Evolutionary conservation across 1,139 yeast species (phyloP).

Genomic region (Sugiyamaella sp.): DNA sequence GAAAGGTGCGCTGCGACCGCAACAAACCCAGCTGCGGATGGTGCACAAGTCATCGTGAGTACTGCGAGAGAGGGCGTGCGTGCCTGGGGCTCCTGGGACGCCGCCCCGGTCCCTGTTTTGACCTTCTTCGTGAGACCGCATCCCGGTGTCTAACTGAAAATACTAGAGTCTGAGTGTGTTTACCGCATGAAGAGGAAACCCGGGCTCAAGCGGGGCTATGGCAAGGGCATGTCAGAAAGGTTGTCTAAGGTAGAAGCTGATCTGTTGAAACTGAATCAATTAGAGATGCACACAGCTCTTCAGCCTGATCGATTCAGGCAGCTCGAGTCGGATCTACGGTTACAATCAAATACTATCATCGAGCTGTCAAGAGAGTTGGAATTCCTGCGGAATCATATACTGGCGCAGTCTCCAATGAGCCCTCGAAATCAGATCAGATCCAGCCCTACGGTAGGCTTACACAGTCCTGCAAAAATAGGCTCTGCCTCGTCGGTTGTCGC

Average conservation of each 20-base stretch:
- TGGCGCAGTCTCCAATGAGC: conserved; percentile 6
- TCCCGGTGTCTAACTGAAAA: not conserved
- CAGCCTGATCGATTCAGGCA: not conserved
- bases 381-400: conserved; percentile 11
- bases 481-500: not conserved
- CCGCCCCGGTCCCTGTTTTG: not conserved
- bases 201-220: conserved; percentile 32
- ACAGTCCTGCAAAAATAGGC: not conserved
- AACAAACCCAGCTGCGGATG: conserved; percentile 28
- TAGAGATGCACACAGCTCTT: not conserved
- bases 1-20: conserved; percentile 32
- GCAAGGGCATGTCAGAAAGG: conserved; percentile 29
- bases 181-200: conserved; percentile 31
- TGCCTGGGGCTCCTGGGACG: not conserved
- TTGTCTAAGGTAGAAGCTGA: conserved; percentile 25
- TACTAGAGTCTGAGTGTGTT: conserved; percentile 27
- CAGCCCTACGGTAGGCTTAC: not conserved
- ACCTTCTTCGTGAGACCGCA: not conserved
- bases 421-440: conserved; percentile 6
- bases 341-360: conserved; percentile 17
- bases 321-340: conserved; percentile 20
- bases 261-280: conserved; percentile 4
- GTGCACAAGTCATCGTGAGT: conserved; percentile 30
- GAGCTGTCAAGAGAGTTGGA: conserved; percentile 21
- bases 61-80: not conserved